Evolutionary conservation across 495 filamentous ascomycete genomes (phyloP).

Genomic region (Penicillium atrosanguineum): DNA sequence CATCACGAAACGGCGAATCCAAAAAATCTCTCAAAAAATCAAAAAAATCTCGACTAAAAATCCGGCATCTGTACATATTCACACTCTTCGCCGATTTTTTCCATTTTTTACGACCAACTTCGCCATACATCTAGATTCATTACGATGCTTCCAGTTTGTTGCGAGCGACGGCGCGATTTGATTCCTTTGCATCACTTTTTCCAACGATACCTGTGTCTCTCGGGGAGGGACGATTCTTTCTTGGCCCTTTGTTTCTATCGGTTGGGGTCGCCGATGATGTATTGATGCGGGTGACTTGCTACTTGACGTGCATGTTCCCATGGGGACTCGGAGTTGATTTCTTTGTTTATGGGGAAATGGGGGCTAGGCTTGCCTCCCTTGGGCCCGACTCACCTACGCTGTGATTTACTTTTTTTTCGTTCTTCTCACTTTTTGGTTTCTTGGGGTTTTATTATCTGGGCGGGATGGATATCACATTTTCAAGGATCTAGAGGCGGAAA

Average conservation of each 20-base stretch:
- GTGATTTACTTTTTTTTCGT: slow-evolving; percentile 29
- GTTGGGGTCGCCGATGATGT: slow-evolving; percentile 41
- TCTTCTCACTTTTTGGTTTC: slow-evolving; percentile 33
- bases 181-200: slow-evolving; percentile 36
- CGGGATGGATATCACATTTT: slow-evolving; percentile 42
- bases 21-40: slow-evolving; percentile 27
- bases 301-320: slow-evolving; percentile 36
- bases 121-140: slow-evolving; percentile 40
- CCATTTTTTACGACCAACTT: slow-evolving; percentile 29
- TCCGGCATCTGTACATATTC: slow-evolving; percentile 42
- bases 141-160: slow-evolving; percentile 43
- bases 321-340: slow-evolving; percentile 38
- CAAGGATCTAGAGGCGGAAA: slow-evolving; percentile 53
- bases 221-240: slow-evolving; percentile 38
- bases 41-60: slow-evolving; percentile 28
- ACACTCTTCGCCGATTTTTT: slow-evolving; percentile 23
- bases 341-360: slow-evolving; percentile 26
- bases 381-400: slow-evolving; percentile 28
- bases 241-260: slow-evolving; percentile 25
- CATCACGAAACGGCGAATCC: slow-evolving; percentile 26
- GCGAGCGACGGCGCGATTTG: slow-evolving; percentile 50
- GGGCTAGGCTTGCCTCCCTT: slow-evolving; percentile 28
- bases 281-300: slow-evolving; percentile 46
- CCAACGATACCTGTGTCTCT: slow-evolving; percentile 44
- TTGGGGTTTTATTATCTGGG: slow-evolving; percentile 34